Evolutionary conservation across 495 filamentous ascomycete species (phyloP).

Genomic region (Sporormia fimetaria): DNA sequence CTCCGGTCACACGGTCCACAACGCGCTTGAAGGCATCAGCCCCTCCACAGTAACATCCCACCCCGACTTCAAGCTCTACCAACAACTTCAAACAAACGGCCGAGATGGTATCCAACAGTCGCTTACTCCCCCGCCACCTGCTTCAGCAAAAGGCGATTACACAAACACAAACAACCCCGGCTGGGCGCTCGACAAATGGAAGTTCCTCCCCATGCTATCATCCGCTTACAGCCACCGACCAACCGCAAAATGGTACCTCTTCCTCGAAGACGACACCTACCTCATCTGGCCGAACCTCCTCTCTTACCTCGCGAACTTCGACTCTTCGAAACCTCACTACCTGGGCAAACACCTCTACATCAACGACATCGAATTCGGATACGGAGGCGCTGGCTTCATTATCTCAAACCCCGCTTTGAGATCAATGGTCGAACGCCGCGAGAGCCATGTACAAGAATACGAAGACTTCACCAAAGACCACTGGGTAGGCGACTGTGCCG

Average conservation of each 20-base stretch:
- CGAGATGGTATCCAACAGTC: constrained; percentile 13
- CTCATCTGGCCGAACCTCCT: constrained; percentile 24
- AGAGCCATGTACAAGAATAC: constrained; percentile 15
- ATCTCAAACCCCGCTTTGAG: constrained; percentile 22
- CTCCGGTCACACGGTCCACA: constrained; percentile 30
- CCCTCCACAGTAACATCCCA: constrained; percentile 8
- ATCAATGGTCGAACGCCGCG: constrained; percentile 16
- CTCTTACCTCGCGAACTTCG: constrained; percentile 21
- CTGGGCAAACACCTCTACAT: constrained; percentile 24
- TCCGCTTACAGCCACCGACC: constrained; percentile 13
- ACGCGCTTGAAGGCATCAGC: constrained; percentile 31
- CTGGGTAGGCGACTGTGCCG: constrained; percentile 21
- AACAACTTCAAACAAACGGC: constrained; percentile 15
- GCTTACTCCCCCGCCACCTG: constrained; percentile 12
- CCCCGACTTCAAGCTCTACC: constrained; percentile 25
- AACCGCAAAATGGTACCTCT: constrained; percentile 27
- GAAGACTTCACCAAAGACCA: constrained; percentile 19
- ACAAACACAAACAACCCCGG: constrained; percentile 19
- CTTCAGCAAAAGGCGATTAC: constrained; percentile 19
- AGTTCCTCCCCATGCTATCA: constrained; percentile 24
- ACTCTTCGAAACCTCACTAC: constrained; percentile 22
- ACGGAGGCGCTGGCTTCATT: constrained; percentile 21
- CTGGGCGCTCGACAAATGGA: constrained; percentile 28
- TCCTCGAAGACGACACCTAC: constrained; percentile 27
- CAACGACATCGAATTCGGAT: constrained; percentile 24